Evolutionary conservation across 495 filamentous ascomycete species (phyloP).

Genomic region (Hypomontagnella monticulosa): DNA sequence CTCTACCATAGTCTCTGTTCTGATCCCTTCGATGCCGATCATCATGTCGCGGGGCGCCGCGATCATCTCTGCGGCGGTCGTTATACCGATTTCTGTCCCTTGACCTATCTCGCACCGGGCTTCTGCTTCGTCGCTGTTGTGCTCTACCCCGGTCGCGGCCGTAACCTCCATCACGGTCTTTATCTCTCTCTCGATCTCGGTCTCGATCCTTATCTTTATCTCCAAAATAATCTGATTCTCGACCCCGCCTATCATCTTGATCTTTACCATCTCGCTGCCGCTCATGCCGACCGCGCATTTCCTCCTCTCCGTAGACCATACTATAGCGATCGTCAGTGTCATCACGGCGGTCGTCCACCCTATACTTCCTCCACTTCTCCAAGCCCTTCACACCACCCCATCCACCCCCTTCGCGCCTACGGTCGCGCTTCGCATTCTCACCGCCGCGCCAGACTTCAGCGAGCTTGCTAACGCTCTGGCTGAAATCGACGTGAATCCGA

Average conservation of each 20-base stretch:
- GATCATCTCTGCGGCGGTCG: constrained; percentile 24
- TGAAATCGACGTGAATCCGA: constrained; percentile 98
- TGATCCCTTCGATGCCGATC: constrained; percentile 37
- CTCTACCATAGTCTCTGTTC: constrained; percentile 41
- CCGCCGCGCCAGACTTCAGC: constrained; percentile 90
- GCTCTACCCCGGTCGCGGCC: constrained; percentile 18
- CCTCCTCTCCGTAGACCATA: constrained; percentile 86
- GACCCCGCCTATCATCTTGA: constrained; percentile 24
- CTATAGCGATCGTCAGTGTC: constrained; percentile 66
- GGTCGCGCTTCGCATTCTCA: constrained; percentile 85
- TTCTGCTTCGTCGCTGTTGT: constrained; percentile 50
- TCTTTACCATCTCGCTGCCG: constrained; percentile 37
- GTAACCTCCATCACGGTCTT: constrained; percentile 12
- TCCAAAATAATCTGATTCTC: constrained; percentile 24
- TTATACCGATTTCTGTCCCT: constrained; percentile 29
- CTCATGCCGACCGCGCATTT: constrained; percentile 61
- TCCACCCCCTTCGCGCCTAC: constrained; percentile 81
- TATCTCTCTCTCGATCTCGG: constrained; percentile 14
- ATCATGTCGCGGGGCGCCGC: constrained; percentile 16
- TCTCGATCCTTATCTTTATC: constrained; percentile 32
- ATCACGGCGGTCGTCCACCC: constrained; percentile 68
- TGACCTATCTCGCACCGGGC: constrained; percentile 47
- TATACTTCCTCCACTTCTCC: constrained; percentile 91
- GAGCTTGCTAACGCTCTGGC: constrained; percentile 90
- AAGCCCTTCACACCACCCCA: constrained; percentile 89